Evolutionary conservation across 441 rosid species (phyloP), one percentile per base, ranked within the genome.

Genomic region (Kokia cookei): DNA sequence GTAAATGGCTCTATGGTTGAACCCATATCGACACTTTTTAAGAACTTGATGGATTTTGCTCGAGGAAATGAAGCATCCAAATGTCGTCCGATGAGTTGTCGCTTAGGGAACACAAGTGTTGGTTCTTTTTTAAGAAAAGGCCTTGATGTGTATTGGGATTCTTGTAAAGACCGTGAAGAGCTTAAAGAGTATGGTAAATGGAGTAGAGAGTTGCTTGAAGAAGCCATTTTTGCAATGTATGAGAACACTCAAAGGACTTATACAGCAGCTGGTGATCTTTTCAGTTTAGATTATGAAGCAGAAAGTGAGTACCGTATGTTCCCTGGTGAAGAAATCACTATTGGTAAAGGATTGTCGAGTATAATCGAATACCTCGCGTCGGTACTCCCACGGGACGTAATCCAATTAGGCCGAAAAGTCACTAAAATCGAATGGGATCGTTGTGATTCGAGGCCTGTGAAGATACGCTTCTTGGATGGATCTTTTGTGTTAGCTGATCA

Each of bases 281-380:
- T 55, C 0, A 86, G 77, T 71, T 90, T 96, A 3, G 97, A 93
- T 83, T 93, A 81, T 72, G 71, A 72, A 50, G 97, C 99, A 27
- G 99, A 96, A 75, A 91, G 97, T 1, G 98, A 96, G 86, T 96
- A 96, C 71, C 76, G 75, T 32, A 83, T 93, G 98, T 96, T 89
- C 80, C 93, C 97, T 2, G 99, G 94, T 4, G 98, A 96, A 79
- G 99, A 96, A 79, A 87, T 92, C 84, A 96, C 99, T 22, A 90
- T 96, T 45, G 96, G 97, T 11, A 92, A 89, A 76, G 99, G 99
- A 15, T 96, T 93, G 73, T 77, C 79, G 51, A 88, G 89, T 70
- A 76, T 96, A 57, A 86, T 96, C 5, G 81, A 87, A 79, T 82
- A 86, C 9, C 79, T 96, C 10, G 97, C 99, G 17, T 89, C 95